Percentiles rank a stretch among this genome's conserved stretches.
These are phyloP conservation scores for Naegleria fowleri DNA, from an alignment of 208 protist genomes.

Conservation along the genomic window DNA sequence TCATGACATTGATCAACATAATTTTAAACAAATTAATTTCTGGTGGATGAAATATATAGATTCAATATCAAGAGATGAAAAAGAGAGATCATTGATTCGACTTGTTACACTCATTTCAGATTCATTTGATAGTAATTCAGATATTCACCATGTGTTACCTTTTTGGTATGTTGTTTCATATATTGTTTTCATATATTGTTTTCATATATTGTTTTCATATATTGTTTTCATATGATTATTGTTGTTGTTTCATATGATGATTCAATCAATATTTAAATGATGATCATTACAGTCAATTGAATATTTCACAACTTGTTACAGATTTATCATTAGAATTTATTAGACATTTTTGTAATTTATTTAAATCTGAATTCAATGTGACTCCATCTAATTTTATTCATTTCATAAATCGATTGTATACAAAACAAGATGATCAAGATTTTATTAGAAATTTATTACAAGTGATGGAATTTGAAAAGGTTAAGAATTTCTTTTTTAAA, in stretches of 20 bases:
- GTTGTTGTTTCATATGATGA: too few relatives aligned
- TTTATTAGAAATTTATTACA: neutral
- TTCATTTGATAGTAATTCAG: neutral
- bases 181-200: neutral
- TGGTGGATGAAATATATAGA: neutral
- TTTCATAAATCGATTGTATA: neutral
- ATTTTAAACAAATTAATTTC: neutral
- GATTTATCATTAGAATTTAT: neutral
- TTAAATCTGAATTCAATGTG: neutral
- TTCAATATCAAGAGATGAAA: neutral
- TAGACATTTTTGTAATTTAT: constrained; percentile 3
- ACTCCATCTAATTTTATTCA: neutral
- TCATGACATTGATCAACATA: neutral
- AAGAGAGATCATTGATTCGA: neutral
- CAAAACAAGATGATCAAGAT: neutral
- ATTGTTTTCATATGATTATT: too few relatives aligned
- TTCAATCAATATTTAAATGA: too few relatives aligned
- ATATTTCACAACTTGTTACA: neutral
- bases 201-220: too few relatives aligned
- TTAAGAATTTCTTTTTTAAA: neutral
- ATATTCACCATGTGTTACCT: neutral
- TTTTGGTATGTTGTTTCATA: neutral
- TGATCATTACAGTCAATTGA: neutral
- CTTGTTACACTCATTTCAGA: neutral
- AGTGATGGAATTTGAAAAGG: neutral